These are phyloP conservation scores for Orbilia blumenaviensis DNA, from an alignment of 2,329 filamentous ascomycete genomes.

Conservation along the genomic window DNA sequence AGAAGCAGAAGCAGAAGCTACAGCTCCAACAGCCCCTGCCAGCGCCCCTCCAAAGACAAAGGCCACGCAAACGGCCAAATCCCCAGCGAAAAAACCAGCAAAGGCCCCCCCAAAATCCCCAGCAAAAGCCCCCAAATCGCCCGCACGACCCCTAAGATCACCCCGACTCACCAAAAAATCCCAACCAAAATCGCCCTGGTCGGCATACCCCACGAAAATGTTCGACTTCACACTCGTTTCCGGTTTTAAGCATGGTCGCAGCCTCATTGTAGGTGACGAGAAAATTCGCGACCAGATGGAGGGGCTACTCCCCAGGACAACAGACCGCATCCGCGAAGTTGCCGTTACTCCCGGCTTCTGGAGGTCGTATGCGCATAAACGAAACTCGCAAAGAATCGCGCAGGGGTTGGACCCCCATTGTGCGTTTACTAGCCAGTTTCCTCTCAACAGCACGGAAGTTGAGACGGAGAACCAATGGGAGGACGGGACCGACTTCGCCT, in stretches of 20 bases:
- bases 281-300: constrained; percentile 40
- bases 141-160: not conserved
- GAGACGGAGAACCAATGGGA: constrained; percentile 30
- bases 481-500: constrained; percentile 32
- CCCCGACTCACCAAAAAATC: not conserved
- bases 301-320: constrained; percentile 1
- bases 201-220: constrained; percentile 14
- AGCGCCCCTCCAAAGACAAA: constrained; percentile 14
- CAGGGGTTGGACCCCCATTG: constrained; percentile 33
- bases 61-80: constrained; percentile 10
- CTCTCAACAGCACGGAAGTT: constrained; percentile 25
- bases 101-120: not conserved
- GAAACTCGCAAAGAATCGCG: constrained; percentile 18
- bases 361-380: constrained; percentile 41
- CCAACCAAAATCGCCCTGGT: constrained; percentile 8
- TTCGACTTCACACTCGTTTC: constrained; percentile 43
- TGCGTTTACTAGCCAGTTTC: constrained; percentile 47
- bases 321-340: constrained; percentile 40
- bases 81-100: constrained; percentile 12
- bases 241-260: constrained; percentile 44
- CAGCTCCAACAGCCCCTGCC: constrained; percentile 1
- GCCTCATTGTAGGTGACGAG: constrained; percentile 28
- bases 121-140: not conserved
- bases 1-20: not conserved
- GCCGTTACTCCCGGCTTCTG: constrained; percentile 42